phyloP scores from a whole-genome alignment of 805 yeast species.

The Cyberlindnera euphorbiiphila region DNA sequence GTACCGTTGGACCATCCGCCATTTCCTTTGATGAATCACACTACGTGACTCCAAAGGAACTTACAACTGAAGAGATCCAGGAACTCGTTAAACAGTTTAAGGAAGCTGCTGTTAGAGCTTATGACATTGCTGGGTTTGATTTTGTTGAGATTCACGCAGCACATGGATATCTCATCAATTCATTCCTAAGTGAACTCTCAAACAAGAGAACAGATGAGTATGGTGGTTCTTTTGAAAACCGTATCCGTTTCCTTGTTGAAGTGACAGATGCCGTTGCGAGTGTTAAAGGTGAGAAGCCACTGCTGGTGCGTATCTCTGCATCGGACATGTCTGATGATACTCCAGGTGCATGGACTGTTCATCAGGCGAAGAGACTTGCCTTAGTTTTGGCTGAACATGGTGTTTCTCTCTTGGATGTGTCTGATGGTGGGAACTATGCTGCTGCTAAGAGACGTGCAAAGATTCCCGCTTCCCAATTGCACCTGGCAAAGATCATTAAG shows the following conservation, averaged over 20 bases:
- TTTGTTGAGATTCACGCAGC: constrained; percentile 33
- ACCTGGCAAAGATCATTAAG: constrained; percentile 40
- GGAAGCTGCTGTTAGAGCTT: constrained; percentile 45
- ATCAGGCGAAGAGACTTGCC: constrained; percentile 31
- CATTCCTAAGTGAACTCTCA: constrained; percentile 40
- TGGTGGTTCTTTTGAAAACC: constrained; percentile 60
- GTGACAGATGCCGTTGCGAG: constrained; percentile 42
- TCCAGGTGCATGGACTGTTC: constrained; percentile 19
- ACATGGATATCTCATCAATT: constrained; percentile 52
- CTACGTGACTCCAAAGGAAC: constrained; percentile 35
- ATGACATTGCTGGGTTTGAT: constrained; percentile 33
- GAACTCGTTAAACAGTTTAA: constrained; percentile 39
- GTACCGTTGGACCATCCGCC: constrained; percentile 43
- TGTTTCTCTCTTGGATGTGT: constrained; percentile 50
- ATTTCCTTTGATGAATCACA: constrained; percentile 24
- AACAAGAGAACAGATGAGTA: constrained; percentile 57
- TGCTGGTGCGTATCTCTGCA: constrained; percentile 32
- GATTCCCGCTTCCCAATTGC: constrained; percentile 34
- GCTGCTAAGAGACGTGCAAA: constrained; percentile 26
- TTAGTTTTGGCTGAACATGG: constrained; percentile 39
- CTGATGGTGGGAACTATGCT: constrained; percentile 47
- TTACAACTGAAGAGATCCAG: constrained; percentile 40
- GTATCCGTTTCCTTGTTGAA: constrained; percentile 47
- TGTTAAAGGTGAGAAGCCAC: constrained; percentile 47
- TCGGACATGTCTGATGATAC: constrained; percentile 13